These are phyloP conservation scores for Leptodermis oblonga DNA, from an alignment of 257 asterid species.

Conservation along the genomic window DNA sequence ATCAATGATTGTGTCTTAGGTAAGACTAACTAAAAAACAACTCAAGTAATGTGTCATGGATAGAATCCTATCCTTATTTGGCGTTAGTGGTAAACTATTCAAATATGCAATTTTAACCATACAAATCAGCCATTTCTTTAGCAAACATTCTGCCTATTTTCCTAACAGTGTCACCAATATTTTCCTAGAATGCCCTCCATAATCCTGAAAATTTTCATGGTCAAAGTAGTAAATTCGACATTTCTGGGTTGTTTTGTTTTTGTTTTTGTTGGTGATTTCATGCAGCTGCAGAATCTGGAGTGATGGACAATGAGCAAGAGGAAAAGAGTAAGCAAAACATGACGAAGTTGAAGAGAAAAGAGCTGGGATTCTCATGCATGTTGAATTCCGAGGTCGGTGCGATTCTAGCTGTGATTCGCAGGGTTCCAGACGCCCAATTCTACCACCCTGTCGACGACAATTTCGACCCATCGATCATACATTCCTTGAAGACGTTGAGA, in stretches of 20 bases:
- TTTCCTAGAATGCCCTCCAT: not conserved
- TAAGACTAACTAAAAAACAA: not conserved
- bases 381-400: slow-evolving; percentile 90
- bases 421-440: slow-evolving; percentile 46
- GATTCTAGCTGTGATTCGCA: slow-evolving; percentile 77
- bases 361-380: slow-evolving; percentile 82
- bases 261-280: not conserved
- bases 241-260: not conserved
- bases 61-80: too few relatives aligned
- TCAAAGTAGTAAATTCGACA: not conserved
- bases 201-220: slow-evolving; percentile 4
- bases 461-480: slow-evolving; percentile 47
- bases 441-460: slow-evolving; percentile 52
- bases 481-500: slow-evolving; percentile 64
- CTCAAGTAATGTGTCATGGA: not conserved
- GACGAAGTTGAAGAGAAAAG: slow-evolving; percentile 49
- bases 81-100: slow-evolving; percentile 31
- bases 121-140: slow-evolving; percentile 29
- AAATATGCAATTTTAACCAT: slow-evolving; percentile 29
- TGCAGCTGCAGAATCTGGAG: not conserved
- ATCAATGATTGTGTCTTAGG: not conserved
- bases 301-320: slow-evolving; percentile 40
- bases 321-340: slow-evolving; percentile 21
- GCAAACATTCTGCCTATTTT: slow-evolving; percentile 30
- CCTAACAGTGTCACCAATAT: not conserved